These are phyloP conservation scores for Bipolaris bicolor DNA, from an alignment of 2,329 filamentous ascomycete genomes.

Conservation along the genomic window DNA sequence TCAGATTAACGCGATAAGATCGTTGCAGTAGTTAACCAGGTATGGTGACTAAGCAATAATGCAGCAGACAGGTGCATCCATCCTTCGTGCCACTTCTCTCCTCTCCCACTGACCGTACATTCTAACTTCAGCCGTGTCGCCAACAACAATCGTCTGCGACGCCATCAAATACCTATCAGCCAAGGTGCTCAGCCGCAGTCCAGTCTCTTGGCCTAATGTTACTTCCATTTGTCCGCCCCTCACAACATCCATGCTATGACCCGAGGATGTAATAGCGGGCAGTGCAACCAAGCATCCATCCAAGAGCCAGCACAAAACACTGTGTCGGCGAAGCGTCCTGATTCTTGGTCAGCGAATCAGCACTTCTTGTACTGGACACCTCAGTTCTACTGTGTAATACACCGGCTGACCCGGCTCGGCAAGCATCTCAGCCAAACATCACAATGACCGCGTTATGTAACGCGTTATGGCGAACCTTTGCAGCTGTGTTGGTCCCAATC, in stretches of 20 bases:
- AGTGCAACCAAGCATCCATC: conserved; percentile 5
- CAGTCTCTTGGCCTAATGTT: conserved; percentile 3
- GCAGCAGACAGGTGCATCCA: too few relatives aligned
- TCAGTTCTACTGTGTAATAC: background rate
- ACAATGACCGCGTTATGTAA: background rate
- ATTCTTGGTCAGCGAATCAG: background rate
- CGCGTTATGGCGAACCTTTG: background rate
- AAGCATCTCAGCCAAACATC: background rate
- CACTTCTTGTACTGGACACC: background rate
- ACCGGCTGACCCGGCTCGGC: conserved; percentile 13
- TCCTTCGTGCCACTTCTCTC: background rate
- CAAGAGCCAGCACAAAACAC: conserved; percentile 1
- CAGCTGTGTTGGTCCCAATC: background rate
- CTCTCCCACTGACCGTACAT: background rate
- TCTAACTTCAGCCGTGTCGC: background rate
- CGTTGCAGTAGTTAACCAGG: too few relatives aligned
- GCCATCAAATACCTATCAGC: background rate
- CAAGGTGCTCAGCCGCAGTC: background rate
- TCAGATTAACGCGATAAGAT: too few relatives aligned
- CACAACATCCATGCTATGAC: conserved; percentile 7
- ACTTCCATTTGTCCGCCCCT: conserved; percentile 9
- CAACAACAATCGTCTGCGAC: background rate
- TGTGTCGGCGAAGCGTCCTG: background rate
- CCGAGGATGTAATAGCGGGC: background rate
- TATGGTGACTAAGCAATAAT: too few relatives aligned